Evolutionary conservation across 768 basidiomycete species (phyloP), one percentile per base, ranked within the genome.

Genomic region (Pleurotus platypus): DNA sequence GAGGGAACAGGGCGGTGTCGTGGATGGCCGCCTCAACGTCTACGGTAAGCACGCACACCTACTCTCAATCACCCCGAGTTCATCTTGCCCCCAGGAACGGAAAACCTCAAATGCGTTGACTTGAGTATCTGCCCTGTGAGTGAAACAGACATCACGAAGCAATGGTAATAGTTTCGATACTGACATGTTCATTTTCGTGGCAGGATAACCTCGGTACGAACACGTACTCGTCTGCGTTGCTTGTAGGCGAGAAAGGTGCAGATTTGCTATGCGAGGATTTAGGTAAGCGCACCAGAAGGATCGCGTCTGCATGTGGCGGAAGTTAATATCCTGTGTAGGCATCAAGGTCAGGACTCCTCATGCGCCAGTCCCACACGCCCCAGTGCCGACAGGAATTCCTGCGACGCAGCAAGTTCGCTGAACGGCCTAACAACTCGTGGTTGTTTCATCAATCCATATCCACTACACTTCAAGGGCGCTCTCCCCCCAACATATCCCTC

Each of bases 121-220:
- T 73, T 87, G 74, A 83, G 81, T 70, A 86, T 87, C 72, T 87
- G 86, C 72, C 86, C 86, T 18, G 84, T 85, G 66, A 64, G 81
- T 70, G 20, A 37, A 37, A 46, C 39, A 16, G 30, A 30, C 30
- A 30, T 35, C 11, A 35, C 11, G 30, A 9, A 35, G 8, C 11
- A 35, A 9, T 8, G 30, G 30, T 35, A 11, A 11, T 9, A 35
- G 11, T 35, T 9, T 35, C 24, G 24, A 11, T 35, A 35, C 30
- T 35, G 30, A 35, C 30, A 35, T 11, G 9, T 11, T 35, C 30
- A 35, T 35, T 22, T 27, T 51, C 1, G 26, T 50, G 15, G 60
- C 55, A 84, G 83, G 85, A 86, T 62, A 88, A 88, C 69, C 69
- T 87, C 61, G 85, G 85, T 58, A 86, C 86, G 43, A 86, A 86